Base-by-base conservation (phyloP, 805 yeast genomes). In the Blastobotrys chiropterorum region DNA sequence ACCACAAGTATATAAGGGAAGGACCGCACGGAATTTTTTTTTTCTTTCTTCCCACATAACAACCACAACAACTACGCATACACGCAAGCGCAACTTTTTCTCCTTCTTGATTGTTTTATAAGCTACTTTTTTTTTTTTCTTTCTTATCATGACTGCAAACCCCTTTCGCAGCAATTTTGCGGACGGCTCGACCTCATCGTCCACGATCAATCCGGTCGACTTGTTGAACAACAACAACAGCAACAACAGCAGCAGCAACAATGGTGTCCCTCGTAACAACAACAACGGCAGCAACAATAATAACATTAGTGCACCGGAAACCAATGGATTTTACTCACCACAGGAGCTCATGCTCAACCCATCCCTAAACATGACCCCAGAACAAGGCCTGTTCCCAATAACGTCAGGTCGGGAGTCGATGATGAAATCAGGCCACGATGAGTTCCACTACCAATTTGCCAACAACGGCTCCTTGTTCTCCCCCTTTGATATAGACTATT, bases 361-460 rank as follows among this genome's bases (percentile, higher is more conserved):
- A 6, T 26, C 34, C 11, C 34, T 26, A 26, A 26, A 26, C 34
- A 26, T 26, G 34, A 26, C 34, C 34, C 11, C 34, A 5, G 34
- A 26, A 26, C 34, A 26, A 26, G 11, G 34, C 34, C 26, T 38
- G 16, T 5, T 46, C 6, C 48, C 44, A n/a, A n/a, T 47, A 44
- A 51, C 50, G 7, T 30, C 42, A 2, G 26, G 45, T 8, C 47
- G 34, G 17, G 55, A 54, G 11, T 51, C 53, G 38, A 43, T 52
- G 51, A 40, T 50, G 20, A 54, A 54, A 31, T 15, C 48, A n/a
- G 52, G 53, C 2, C 47, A 45, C 30, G 53, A 54, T 17, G 49
- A 48, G 13, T 44, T 40, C 41, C 52, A 54, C 38, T 38, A 44
- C 43, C 19, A 40, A 3, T n/a, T 21, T 13, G 15, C 16, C 45